Evolutionary conservation across 495 filamentous ascomycete genomes (phyloP).

Genomic region (Pseudoneurospora amorphoporcata): DNA sequence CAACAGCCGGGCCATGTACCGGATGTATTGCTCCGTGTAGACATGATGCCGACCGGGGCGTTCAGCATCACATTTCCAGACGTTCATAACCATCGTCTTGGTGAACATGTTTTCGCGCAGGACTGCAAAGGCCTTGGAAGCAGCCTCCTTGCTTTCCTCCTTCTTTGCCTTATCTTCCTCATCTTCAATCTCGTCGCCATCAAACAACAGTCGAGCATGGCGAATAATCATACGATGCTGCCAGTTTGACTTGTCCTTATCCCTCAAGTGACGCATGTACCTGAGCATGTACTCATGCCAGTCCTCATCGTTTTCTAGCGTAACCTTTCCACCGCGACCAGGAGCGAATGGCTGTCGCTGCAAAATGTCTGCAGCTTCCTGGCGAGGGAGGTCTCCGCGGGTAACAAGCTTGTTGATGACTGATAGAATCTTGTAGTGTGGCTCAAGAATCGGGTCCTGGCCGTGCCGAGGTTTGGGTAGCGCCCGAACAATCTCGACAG

Average conservation of each 20-base stretch:
- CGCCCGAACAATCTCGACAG: conserved; percentile 50
- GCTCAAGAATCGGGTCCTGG: conserved; percentile 81
- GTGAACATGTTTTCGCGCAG: conserved; percentile 84
- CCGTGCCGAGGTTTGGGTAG: conserved; percentile 72
- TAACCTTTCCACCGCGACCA: conserved; percentile 24
- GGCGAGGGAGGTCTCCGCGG: conserved; percentile 30
- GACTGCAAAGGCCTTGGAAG: conserved; percentile 58
- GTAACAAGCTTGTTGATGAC: conserved; percentile 73
- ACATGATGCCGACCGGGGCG: conserved; percentile 87
- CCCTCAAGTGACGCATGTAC: conserved; percentile 62
- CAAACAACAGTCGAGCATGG: conserved; percentile 65
- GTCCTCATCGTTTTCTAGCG: conserved; percentile 40
- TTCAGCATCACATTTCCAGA: conserved; percentile 93
- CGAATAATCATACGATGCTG: conserved; percentile 87
- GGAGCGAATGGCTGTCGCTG: conserved; percentile 35
- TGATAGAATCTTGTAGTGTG: conserved; percentile 90
- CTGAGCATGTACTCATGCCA: conserved; percentile 72
- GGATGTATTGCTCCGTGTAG: conserved; percentile 82
- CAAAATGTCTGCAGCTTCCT: conserved; percentile 34
- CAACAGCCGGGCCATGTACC: conserved; percentile 66
- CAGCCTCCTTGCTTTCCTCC: conserved; percentile 10
- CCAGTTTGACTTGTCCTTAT: conserved; percentile 91
- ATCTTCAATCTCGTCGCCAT: conserved; percentile 13
- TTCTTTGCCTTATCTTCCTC: conserved; percentile 19
- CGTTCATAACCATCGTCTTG: conserved; percentile 87